Base-by-base conservation (phyloP, 805 yeast genomes). In the Isabelozyma gotoi region DNA sequence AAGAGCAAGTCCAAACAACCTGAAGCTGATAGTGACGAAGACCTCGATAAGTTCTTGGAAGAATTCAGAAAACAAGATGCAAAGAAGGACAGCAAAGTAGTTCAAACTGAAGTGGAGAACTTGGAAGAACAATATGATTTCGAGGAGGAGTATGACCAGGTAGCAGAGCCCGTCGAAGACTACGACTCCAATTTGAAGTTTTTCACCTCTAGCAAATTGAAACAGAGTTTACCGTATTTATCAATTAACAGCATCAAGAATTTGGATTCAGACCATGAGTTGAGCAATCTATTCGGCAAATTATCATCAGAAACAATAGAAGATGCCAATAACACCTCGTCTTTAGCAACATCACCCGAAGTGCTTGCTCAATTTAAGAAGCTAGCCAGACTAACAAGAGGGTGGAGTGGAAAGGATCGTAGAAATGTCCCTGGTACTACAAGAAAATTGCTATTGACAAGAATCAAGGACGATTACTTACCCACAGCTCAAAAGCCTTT, bases 351-450 rank as follows among this genome's bases (percentile, higher is more conserved):
- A 0, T 77, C 86, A 0, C 92, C 91, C 0, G 90, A 84, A 47
- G 77, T 80, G 15, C 61, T 85, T 44, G 78, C 73, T 40, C 88
- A 83, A 54, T 78, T 84, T 50, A 84, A 80, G 52, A 74, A 74
- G 62, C 48, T 75, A 64, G 74, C 80, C 6, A 69, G 75, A 42
- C 59, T 77, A n/a, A 80, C 87, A 0, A 74, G 87, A 53, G 90
- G 89, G 18, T 88, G 96, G 96, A 85, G 89, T 36, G 96, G 96
- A 0, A 77, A 79, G 48, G 95, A 88, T 55, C 79, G 83, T 48
- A 65, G 85, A 38, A 67, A 80, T 5, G 78, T 87, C 2, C 96
- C 96, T 0, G 92, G 92, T 19, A 79, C 88, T 0, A 63, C 80
- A 0, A 74, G 89, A 48, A 85, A 85, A 52, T 65, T 88, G 38